Evolutionary conservation across 768 basidiomycete species (phyloP), one percentile per base, ranked within the genome.

Genomic region (Calvatia gigantea): DNA sequence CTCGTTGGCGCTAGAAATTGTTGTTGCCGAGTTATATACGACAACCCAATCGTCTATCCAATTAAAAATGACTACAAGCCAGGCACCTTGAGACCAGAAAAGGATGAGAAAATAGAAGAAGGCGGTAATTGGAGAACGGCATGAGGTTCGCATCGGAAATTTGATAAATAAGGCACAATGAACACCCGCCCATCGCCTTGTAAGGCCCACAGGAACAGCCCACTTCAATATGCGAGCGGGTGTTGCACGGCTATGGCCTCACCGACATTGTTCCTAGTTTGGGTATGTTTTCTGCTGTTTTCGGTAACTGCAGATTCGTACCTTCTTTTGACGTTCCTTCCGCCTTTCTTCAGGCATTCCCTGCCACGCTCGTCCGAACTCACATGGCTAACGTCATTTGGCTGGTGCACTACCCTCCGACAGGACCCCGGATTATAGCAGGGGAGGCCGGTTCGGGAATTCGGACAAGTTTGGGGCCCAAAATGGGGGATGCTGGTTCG

Each of bases 111-210:
- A 53, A 43, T 31, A 43, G 51, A 23, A 44, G 42, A 44, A 31
- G 25, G 51, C 39, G 19, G 51, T 28, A 37, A 43, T 31, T 17
- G 23, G 51, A 21, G 28, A 42, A 14, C 33, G 32, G 45, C 58
- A 58, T 56, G 38, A 33, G 48, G 55, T 43, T 15, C 47, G 45
- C 55, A 50, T 49, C 51, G 43, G 46, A 56, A 42, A 43, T 47
- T 54, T 45, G 58, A 42, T 21, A 62, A 57, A 64, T 57, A 64
- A 58, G 58, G 58, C 50, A 65, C 61, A 64, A 66, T 53, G 59
- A 32, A 49, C 27, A 58, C 62, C 62, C 15, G 52, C n/a, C n/a
- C n/a, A n/a, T n/a, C n/a, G n/a, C n/a, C n/a, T n/a, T 62, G 59
- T 29, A 51, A 60, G 65, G 61, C 59, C 35, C 47, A 29, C 39